Conservation (phyloP, 2,329 filamentous ascomycete species). For the Ophiostoma fasciatum region DNA sequence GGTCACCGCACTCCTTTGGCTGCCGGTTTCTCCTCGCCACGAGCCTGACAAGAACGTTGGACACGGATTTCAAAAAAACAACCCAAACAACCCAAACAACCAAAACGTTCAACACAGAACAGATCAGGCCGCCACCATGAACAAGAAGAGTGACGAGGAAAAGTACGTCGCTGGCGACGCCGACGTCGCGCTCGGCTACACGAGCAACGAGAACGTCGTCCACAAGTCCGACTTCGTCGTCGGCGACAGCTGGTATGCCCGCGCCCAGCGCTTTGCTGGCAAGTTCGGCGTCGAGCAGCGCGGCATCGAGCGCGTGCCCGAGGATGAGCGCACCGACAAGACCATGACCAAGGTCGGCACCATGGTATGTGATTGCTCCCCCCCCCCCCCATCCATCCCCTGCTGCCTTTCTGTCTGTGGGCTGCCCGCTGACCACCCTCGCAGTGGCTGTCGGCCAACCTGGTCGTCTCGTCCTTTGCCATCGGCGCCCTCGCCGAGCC, state of each 20-base stretch:
- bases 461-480: constrained; percentile 64
- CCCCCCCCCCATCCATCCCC: background rate
- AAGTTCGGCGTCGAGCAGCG: constrained; percentile 56
- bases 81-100: background rate
- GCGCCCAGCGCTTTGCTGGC: constrained; percentile 46
- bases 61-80: background rate
- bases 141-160: constrained; percentile 8
- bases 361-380: constrained; percentile 40
- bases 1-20: constrained; percentile 2
- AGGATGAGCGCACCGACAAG: constrained; percentile 50
- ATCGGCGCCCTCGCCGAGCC: constrained; percentile 57
- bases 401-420: background rate
- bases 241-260: constrained; percentile 15
- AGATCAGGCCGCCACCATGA: constrained; percentile 3
- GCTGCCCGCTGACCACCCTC: background rate
- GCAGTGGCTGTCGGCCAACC: constrained; percentile 63
- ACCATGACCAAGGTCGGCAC: constrained; percentile 54
- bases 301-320: constrained; percentile 61
- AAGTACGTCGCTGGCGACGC: constrained; percentile 7
- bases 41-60: background rate
- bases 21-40: background rate
- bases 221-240: constrained; percentile 11
- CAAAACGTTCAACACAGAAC: background rate
- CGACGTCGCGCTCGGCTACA: constrained; percentile 11
- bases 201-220: constrained; percentile 13